Percentiles rank a stretch among this genome's conserved stretches.
These are phyloP conservation scores for Aspergillus biplanus DNA, from an alignment of 495 filamentous ascomycete species.

Conservation along the genomic window DNA sequence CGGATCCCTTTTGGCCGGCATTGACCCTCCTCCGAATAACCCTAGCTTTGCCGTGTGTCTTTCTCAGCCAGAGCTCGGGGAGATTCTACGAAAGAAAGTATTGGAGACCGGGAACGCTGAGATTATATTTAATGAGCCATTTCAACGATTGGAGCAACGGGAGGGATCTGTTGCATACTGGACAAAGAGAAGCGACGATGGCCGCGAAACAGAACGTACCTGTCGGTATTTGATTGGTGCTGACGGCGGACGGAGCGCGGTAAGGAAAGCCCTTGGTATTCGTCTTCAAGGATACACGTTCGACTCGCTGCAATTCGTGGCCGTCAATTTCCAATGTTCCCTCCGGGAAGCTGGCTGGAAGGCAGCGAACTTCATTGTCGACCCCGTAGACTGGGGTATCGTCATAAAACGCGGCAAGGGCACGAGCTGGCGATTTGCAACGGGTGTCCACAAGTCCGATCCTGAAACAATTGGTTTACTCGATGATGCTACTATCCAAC, in stretches of 20 bases:
- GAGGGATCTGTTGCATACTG: background rate
- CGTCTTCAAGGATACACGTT: background rate
- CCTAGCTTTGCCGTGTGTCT: background rate
- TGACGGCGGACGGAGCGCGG: background rate
- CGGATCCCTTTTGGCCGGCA: background rate
- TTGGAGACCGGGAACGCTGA: background rate
- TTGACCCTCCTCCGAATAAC: background rate
- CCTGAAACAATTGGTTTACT: background rate
- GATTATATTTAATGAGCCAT: background rate
- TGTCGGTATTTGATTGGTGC: background rate
- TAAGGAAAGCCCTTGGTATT: background rate
- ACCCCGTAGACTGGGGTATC: background rate
- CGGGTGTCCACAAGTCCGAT: background rate
- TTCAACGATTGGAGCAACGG: background rate
- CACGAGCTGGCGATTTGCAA: background rate
- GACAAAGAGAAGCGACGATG: background rate
- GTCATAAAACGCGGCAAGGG: background rate
- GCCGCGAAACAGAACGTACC: background rate
- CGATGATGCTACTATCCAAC: background rate
- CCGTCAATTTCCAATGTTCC: background rate
- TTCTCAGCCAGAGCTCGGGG: background rate
- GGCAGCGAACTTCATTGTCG: slow-evolving; percentile 1
- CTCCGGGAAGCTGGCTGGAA: background rate
- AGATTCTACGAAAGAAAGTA: background rate
- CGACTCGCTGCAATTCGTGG: background rate